Base-by-base conservation (phyloP, 75 land plant species). In the Chamaecyparis obtusa region DNA sequence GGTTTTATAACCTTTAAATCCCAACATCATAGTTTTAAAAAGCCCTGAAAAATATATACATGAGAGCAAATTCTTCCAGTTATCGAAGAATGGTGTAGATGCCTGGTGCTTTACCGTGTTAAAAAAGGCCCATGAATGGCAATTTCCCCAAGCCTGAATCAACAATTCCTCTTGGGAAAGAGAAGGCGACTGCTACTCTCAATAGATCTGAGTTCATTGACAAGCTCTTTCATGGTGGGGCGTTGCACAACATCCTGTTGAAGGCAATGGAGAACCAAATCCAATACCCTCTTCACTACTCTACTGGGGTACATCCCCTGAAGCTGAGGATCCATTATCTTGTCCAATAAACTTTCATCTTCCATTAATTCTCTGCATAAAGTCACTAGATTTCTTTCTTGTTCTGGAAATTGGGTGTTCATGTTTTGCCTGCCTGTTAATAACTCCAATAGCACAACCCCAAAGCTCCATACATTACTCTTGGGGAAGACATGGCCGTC, bases 401-500 rank as follows among this genome's bases (percentile, higher is more conserved):
- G 72, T 60, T 60, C 51, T 13, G 86, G 77, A 76, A 86, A 83
- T 21, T 56, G 21, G 3, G 44, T 15, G 77, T 92, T 90, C 80
- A 80, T 86, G 85, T 91, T 76, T 69, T 85, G 84, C 75, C 86
- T 84, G 84, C 92, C 93, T 30, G 93, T 92, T 36, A 92, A 85
- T 13, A 92, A 89, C 89, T 92, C 93, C 84, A 92, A 51, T 85
- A 92, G 39, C 30, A 92, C 90, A 21, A 92, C 84, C 16, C 93
- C 93, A 64, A 92, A 92, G 78, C 93, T 92, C 92, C 92, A 92
- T 3, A 89, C 92, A 35, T 92, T 92, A 74, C 93, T 89, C 89
- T 89, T 91, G 27, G 87, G 46, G 14, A 57, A 79, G 5, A 84
- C 46, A 24, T 44, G 82, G 9, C 85, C 85, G 17, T 85, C 51